phyloP scores from a whole-genome alignment of 768 basidiomycete genomes.

The Podaxis sp. region DNA sequence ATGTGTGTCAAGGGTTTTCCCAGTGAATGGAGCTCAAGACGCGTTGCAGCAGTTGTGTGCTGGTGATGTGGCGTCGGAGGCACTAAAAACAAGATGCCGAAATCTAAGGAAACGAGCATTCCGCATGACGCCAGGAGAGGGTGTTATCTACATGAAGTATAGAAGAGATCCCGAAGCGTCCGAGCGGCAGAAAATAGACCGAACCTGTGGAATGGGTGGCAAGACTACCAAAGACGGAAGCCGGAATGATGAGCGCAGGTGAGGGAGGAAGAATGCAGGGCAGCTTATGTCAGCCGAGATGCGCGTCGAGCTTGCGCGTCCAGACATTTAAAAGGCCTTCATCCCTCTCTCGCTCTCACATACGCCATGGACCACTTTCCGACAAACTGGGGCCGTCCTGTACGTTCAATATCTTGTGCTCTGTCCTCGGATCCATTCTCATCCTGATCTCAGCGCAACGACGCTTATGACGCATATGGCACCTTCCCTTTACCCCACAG shows the following conservation, averaged over 20 bases:
- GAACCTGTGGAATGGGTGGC: not conserved
- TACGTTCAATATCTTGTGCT: constrained; percentile 38
- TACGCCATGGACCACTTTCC: constrained; percentile 78
- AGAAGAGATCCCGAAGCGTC: not conserved
- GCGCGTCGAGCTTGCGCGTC: constrained; percentile 32
- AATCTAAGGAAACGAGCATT: not conserved
- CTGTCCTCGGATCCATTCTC: not conserved
- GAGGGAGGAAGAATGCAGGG: not conserved
- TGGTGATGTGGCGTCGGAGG: not conserved
- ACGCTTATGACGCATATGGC: constrained; percentile 70
- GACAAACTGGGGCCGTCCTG: constrained; percentile 80
- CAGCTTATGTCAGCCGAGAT: constrained; percentile 26
- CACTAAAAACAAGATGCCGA: not conserved
- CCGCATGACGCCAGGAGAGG: not conserved
- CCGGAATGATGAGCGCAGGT: not conserved
- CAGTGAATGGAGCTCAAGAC: not conserved
- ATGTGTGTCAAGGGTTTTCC: not conserved
- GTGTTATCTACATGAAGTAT: not conserved
- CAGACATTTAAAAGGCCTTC: constrained; percentile 9
- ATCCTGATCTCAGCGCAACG: constrained; percentile 55
- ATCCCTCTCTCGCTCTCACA: constrained; percentile 12
- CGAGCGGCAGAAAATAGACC: not conserved
- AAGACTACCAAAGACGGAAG: constrained; percentile 4
- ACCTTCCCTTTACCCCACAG: constrained; percentile 76
- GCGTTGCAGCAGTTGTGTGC: not conserved